Conservation (phyloP, 345 rosid genomes). For the Eucalyptus marginata region DNA sequence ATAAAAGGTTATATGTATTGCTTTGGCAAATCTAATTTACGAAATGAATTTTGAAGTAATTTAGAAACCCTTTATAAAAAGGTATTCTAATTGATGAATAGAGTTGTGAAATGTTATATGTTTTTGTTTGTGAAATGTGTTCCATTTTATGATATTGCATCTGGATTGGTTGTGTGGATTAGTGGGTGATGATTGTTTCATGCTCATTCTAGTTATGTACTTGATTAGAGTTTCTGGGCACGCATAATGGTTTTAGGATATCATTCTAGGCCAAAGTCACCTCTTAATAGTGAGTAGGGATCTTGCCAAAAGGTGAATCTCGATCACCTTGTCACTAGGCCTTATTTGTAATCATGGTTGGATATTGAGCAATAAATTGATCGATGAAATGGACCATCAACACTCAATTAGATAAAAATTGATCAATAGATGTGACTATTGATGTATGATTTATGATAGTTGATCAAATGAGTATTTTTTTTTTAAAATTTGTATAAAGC, state of each 20-base stretch:
- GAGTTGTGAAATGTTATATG: neutral
- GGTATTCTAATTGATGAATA: neutral
- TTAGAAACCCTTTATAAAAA: neutral
- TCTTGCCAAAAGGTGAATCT: no score
- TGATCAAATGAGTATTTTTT: no score
- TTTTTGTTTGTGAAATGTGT: neutral
- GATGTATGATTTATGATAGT: no score
- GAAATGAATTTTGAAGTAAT: no score
- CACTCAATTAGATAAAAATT: fast-evolving
- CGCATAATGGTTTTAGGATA: no score
- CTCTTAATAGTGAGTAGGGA: no score
- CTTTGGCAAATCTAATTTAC: neutral
- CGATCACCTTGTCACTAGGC: neutral
- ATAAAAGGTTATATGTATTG: neutral
- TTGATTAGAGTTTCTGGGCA: neutral
- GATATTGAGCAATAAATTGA: no score
- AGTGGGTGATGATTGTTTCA: neutral
- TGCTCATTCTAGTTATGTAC: neutral
- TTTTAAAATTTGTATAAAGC: no score
- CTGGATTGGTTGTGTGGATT: neutral
- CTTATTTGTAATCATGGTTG: no score
- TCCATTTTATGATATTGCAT: neutral
- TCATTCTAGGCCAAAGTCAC: neutral
- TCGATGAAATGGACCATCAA: no score
- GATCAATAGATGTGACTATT: no score